Base-by-base conservation (phyloP, 2,329 filamentous ascomycete genomes). In the Ceratocystis variospora region DNA sequence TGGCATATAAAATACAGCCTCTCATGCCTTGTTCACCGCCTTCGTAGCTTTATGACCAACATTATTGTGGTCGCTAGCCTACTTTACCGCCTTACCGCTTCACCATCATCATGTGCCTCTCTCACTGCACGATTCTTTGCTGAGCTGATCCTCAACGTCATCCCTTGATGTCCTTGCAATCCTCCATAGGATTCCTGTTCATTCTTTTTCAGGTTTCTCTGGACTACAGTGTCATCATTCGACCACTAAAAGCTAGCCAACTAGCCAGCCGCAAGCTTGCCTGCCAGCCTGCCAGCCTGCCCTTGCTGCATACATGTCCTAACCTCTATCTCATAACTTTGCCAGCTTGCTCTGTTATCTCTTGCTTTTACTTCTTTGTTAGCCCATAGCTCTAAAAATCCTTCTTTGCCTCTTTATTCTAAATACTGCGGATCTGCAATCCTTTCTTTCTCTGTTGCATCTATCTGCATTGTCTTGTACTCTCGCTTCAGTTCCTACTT, bases 401-500 rank as follows among this genome's bases (percentile, higher is more conserved):
- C 48, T 53, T 53, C 48, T 48, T 48, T 19, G 8, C 10, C 22
- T 12, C 25, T 53, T 25, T 12, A 28, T 53, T 25, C 48, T 15
- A 3, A 41, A 41, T 15, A 25, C 48, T 28, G 22, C 48, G 8
- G 15, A 53, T 53, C 48, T 33, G 55, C 31, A 4, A 59, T 37
- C 31, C 55, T 59, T 59, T n/a, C 55, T n/a, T 31, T 8, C 25
- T 33, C 28, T 31, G n/a, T 25, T 59, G 55, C 55, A 59, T 59
- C 55, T 59, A n/a, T 59, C 55, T 59, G 12, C 28, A 37, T 62
- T 55, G 59, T 66, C 46, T 57, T 31, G 37, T 61, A 57, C 53
- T 22, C 55, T 66, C 64, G 59, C 64, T 66, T 66, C 57, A 53
- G 64, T 44, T 61, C 22, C 57, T 19, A 46, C 64, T 55, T 62